phyloP scores from a whole-genome alignment of 352 stramenopile genomes.

The Phytophthora meadii region DNA sequence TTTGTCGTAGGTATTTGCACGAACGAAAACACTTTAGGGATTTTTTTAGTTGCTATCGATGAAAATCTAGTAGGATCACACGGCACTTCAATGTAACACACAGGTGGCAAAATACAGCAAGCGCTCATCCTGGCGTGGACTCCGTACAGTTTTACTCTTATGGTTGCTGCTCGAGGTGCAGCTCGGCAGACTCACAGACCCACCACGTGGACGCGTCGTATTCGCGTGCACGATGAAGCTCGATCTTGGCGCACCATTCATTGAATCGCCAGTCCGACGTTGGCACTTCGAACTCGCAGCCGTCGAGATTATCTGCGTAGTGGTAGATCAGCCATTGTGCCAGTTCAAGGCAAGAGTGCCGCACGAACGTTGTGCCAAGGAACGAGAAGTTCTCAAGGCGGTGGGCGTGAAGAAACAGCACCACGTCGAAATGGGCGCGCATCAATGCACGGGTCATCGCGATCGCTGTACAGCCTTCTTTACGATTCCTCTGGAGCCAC shows the following conservation, averaged over 20 bases:
- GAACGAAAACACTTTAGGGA: no score
- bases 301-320: constrained; percentile 16
- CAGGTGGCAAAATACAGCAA: constrained; percentile 2
- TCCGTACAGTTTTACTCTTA: constrained; percentile 2
- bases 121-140: constrained; percentile 16
- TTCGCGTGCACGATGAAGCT: constrained; percentile 13
- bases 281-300: constrained; percentile 26
- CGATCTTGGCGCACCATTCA: constrained; percentile 24
- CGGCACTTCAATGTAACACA: neutral
- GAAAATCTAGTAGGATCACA: neutral
- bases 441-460: constrained; percentile 18
- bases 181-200: constrained; percentile 16
- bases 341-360: constrained; percentile 25
- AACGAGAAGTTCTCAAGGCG: constrained; percentile 26
- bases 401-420: constrained; percentile 27
- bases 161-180: constrained; percentile 11
- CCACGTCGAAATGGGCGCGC: constrained; percentile 24
- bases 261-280: constrained; percentile 31
- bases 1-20: no score
- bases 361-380: constrained; percentile 21
- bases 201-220: constrained; percentile 27
- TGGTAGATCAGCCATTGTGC: constrained; percentile 20
- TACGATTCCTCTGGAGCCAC: constrained; percentile 26
- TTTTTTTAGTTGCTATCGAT: neutral
- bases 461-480: constrained; percentile 12